Percentiles rank a stretch among this genome's conserved stretches.
Conservation (phyloP, 2,329 filamentous ascomycete species). For the Lasiodiplodia theobromae region DNA sequence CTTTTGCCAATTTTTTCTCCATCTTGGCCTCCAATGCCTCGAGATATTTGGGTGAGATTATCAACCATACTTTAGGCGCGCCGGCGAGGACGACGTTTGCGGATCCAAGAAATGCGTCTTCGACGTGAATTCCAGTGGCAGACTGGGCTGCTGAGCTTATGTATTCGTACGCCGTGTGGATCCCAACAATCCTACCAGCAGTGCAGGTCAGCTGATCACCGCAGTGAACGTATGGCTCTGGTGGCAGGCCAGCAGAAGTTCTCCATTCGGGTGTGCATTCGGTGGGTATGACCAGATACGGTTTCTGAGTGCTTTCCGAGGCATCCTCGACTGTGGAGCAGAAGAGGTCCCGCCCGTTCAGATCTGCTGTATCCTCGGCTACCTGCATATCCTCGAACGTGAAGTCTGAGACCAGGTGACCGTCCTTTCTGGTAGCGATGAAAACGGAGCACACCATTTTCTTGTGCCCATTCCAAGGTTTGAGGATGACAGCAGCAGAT, state of each 20-base stretch:
- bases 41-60: not conserved
- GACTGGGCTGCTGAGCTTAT: not conserved
- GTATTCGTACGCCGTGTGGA: not conserved
- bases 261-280: not conserved
- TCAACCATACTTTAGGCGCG: not conserved
- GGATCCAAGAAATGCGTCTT: not conserved
- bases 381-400: not conserved
- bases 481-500: not conserved
- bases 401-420: too few species aligned
- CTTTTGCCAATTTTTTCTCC: not conserved
- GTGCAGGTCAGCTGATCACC: not conserved
- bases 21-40: not conserved
- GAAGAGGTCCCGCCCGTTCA: not conserved
- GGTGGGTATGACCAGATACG: not conserved
- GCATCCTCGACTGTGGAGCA: not conserved
- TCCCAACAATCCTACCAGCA: not conserved
- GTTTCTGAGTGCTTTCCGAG: not conserved
- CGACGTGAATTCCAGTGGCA: not conserved
- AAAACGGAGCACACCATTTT: not conserved
- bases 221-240: not conserved
- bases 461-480: not conserved
- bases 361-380: not conserved
- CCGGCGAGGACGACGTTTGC: slow-evolving; percentile 1
- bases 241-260: not conserved
- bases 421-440: not conserved